A percentile compares a stretch with the other conserved stretches of the same genome.
Evolutionary conservation across 1,139 yeast species (phyloP).

Genomic region (Yamadazyma triangularis): DNA sequence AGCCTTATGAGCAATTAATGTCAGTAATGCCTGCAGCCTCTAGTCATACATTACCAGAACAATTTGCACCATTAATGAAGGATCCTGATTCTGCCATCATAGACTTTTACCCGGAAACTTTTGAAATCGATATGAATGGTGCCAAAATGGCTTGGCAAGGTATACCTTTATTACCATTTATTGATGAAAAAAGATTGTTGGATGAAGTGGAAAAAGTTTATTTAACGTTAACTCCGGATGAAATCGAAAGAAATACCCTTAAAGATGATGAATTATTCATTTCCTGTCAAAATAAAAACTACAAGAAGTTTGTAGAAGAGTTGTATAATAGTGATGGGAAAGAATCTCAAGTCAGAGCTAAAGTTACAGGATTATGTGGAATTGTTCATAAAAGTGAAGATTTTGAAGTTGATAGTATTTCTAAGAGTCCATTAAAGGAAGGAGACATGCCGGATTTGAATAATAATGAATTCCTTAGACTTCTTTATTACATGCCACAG

Average conservation of each 20-base stretch:
- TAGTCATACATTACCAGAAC: conserved; percentile 82
- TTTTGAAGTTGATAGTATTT: conserved; percentile 45
- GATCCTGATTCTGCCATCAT: conserved; percentile 77
- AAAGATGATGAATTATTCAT: conserved; percentile 59
- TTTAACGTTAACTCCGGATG: conserved; percentile 60
- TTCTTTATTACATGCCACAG: conserved; percentile 55
- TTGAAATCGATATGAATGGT: conserved; percentile 92
- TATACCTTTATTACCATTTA: conserved; percentile 83
- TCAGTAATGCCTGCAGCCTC: conserved; percentile 97
- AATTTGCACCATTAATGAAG: conserved; percentile 81
- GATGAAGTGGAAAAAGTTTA: conserved; percentile 65
- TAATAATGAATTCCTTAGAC: conserved; percentile 50
- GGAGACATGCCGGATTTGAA: conserved; percentile 57
- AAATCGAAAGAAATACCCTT: conserved; percentile 62
- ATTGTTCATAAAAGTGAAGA: conserved; percentile 39
- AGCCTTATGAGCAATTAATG: conserved; percentile 96
- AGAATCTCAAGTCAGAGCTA: conserved; percentile 38
- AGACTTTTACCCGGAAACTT: conserved; percentile 88
- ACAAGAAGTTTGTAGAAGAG: conserved; percentile 26
- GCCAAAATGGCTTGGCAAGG: conserved; percentile 96
- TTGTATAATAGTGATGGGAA: conserved; percentile 29
- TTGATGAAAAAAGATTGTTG: conserved; percentile 74
- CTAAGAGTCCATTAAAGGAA: conserved; percentile 58
- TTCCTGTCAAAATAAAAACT: conserved; percentile 53
- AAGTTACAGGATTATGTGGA: conserved; percentile 66